Evolutionary conservation across 768 basidiomycete genomes (phyloP).

Genomic region (Naganishia onofrii): DNA sequence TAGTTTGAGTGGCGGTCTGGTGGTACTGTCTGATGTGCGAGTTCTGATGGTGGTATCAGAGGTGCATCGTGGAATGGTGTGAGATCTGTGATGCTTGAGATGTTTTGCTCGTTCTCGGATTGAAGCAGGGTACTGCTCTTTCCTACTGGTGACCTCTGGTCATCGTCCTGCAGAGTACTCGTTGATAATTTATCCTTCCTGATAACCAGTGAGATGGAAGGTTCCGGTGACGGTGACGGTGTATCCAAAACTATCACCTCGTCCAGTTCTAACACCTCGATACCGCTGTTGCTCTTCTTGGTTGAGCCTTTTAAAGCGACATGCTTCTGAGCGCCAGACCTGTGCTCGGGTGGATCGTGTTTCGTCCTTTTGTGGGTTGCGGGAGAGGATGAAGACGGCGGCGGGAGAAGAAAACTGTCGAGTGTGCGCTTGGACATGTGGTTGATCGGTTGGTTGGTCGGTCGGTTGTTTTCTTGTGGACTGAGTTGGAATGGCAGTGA

Average conservation of each 20-base stretch:
- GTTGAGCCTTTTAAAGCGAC: not conserved
- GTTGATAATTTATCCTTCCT: no score
- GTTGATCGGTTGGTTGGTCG: no score
- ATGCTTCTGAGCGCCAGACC: not conserved
- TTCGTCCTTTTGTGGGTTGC: slow-evolving; percentile 4
- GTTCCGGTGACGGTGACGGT: slow-evolving; percentile 14
- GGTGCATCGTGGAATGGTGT: not conserved
- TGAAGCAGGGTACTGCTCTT: not conserved
- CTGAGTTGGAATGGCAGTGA: no score
- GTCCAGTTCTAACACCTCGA: slow-evolving; percentile 4
- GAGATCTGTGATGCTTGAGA: not conserved
- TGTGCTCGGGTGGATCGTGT: not conserved
- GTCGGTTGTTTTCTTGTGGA: no score
- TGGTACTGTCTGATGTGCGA: slow-evolving; percentile 20
- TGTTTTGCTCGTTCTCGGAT: not conserved
- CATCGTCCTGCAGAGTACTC: no score
- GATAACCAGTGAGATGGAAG: not conserved
- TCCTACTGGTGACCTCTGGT: not conserved
- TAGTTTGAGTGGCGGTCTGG: slow-evolving; percentile 38
- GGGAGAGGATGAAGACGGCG: not conserved
- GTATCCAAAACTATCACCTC: slow-evolving; percentile 22
- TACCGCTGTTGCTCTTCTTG: not conserved
- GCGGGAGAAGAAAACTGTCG: slow-evolving; percentile 19
- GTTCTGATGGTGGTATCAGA: no score
- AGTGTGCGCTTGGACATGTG: slow-evolving; percentile 28